These are phyloP conservation scores for Articulospora tetracladia DNA, from an alignment of 495 filamentous ascomycete species.

Conservation along the genomic window DNA sequence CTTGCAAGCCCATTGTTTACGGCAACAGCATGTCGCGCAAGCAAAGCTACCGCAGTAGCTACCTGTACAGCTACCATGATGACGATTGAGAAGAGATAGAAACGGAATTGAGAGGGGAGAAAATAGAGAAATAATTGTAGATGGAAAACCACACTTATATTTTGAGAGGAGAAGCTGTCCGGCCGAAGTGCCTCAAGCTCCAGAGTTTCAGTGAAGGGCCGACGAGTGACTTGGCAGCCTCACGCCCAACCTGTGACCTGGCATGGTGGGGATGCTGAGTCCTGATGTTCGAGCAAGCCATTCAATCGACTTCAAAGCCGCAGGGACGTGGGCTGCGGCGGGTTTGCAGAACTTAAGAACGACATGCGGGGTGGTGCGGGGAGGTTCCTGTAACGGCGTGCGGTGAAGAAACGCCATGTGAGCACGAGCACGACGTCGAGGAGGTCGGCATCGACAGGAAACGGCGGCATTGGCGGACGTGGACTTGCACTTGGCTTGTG, in stretches of 20 bases:
- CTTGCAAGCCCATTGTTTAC: conserved; percentile 21
- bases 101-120: background rate
- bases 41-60: conserved; percentile 1
- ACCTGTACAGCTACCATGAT: conserved; percentile 2
- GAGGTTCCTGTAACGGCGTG: too few relatives aligned
- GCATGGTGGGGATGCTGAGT: too few relatives aligned
- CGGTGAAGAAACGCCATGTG: too few relatives aligned
- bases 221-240: background rate
- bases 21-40: background rate
- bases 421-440: background rate
- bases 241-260: too few relatives aligned
- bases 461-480: conserved; percentile 1
- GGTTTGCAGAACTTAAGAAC: too few relatives aligned
- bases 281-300: too few relatives aligned
- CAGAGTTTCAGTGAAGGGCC: background rate
- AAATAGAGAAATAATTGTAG: background rate
- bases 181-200: background rate
- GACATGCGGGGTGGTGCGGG: too few relatives aligned
- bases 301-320: too few relatives aligned
- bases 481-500: too few relatives aligned
- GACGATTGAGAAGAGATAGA: background rate
- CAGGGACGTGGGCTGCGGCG: too few relatives aligned
- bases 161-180: too few relatives aligned
- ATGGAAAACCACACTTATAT: too few relatives aligned
- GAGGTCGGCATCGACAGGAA: conserved; percentile 5